A percentile compares a stretch with the other conserved stretches of the same genome.
Evolutionary conservation across 1,139 yeast species (phyloP).

Genomic region (Geotrichum candidum): DNA sequence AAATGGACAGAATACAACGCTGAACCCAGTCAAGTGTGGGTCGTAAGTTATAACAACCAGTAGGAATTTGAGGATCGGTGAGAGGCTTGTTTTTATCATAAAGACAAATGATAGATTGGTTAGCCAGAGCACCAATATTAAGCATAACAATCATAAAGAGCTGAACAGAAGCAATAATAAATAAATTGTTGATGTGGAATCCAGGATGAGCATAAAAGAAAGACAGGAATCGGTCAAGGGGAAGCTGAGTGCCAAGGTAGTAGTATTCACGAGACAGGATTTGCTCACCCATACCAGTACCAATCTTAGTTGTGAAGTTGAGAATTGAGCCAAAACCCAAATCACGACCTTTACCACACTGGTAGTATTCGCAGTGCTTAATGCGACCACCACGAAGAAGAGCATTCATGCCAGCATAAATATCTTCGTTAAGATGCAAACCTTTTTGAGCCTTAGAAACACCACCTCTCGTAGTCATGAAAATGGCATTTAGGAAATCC

Average conservation of each 20-base stretch:
- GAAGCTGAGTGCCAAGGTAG: conserved; percentile 94
- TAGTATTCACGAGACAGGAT: conserved; percentile 97
- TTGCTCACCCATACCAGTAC: conserved; percentile 99
- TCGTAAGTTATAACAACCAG: conserved; percentile 85
- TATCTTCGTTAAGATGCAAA: conserved; percentile 96
- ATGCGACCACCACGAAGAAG: conserved; percentile 97
- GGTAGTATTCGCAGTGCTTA: conserved; percentile 97
- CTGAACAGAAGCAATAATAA: conserved; percentile 91
- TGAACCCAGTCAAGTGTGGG: conserved; percentile 96
- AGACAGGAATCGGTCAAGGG: conserved; percentile 92
- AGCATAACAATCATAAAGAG: conserved; percentile 85
- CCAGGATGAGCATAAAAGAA: conserved; percentile 99
- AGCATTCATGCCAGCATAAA: conserved; percentile 98
- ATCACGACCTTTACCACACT: conserved; percentile 99
- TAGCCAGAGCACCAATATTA: conserved; percentile 85
- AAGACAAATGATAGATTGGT: conserved; percentile 78
- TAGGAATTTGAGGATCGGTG: conserved; percentile 76
- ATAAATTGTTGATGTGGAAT: conserved; percentile 95
- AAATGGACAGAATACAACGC: conserved; percentile 94
- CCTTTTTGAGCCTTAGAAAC: conserved; percentile 98
- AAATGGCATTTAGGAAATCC: conserved; percentile 91
- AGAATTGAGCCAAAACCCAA: conserved; percentile 97
- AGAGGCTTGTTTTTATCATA: conserved; percentile 81
- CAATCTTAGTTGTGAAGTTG: conserved; percentile 98
- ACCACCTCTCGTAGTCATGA: conserved; percentile 98